Conservation (phyloP, 2,329 filamentous ascomycete genomes). For the Myriosclerotinia curreyana region DNA sequence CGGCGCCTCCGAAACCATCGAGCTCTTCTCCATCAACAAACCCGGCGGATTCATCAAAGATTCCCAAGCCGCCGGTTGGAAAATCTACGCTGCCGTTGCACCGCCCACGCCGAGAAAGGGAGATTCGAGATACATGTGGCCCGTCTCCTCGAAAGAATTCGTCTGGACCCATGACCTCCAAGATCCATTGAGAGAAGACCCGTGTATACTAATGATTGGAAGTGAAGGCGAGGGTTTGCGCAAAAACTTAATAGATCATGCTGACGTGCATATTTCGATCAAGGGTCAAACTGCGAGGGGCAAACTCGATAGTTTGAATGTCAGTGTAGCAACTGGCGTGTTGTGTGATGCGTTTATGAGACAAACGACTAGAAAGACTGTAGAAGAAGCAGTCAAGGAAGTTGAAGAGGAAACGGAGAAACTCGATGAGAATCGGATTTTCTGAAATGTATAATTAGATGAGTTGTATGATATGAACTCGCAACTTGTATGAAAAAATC, state of each 20-base stretch:
- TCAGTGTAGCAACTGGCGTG: constrained; percentile 81
- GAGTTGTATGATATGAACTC: not conserved
- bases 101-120: constrained; percentile 41
- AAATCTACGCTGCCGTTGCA: constrained; percentile 72
- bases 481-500: not conserved
- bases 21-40: constrained; percentile 66
- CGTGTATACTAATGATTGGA: constrained; percentile 78
- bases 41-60: constrained; percentile 66
- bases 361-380: not conserved
- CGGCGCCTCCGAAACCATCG: constrained; percentile 79
- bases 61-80: constrained; percentile 73
- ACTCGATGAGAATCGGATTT: constrained; percentile 14
- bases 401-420: constrained; percentile 11
- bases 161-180: constrained; percentile 52
- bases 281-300: constrained; percentile 46
- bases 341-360: constrained; percentile 67
- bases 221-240: constrained; percentile 75
- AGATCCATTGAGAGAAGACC: constrained; percentile 56
- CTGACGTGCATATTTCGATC: constrained; percentile 67
- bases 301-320: constrained; percentile 86
- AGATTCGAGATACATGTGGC: constrained; percentile 19
- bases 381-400: constrained; percentile 9
- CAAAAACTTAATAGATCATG: constrained; percentile 59
- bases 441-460: constrained; percentile 16
- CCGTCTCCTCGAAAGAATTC: not conserved